A percentile compares a stretch with the other conserved stretches of the same genome.
These are phyloP conservation scores for Verticillium zaregamsianum DNA, from an alignment of 2,329 filamentous ascomycete genomes.

Conservation along the genomic window DNA sequence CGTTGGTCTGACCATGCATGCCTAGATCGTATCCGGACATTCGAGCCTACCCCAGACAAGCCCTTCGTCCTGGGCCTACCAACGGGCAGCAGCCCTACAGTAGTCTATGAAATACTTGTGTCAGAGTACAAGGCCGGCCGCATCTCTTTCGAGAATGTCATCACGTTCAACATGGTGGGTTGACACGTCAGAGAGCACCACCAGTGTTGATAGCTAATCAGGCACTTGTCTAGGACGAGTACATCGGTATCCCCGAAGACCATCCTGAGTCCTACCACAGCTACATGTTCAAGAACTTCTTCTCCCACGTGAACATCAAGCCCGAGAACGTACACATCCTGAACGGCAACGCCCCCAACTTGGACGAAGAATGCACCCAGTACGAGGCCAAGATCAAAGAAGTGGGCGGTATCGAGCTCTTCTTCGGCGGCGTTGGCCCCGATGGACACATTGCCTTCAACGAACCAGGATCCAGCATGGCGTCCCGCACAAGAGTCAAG, in stretches of 20 bases:
- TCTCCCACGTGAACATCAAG: slow-evolving; percentile 67
- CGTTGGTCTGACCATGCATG: background rate
- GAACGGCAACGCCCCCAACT: slow-evolving; percentile 65
- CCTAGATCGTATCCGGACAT: slow-evolving; percentile 35
- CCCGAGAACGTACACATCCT: slow-evolving; percentile 69
- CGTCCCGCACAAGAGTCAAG: slow-evolving; percentile 69
- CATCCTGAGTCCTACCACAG: slow-evolving; percentile 76
- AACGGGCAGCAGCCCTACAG: slow-evolving; percentile 16
- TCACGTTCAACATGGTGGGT: slow-evolving; percentile 70
- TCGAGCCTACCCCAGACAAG: slow-evolving; percentile 14
- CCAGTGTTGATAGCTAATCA: slow-evolving; percentile 3
- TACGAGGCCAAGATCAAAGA: slow-evolving; percentile 69
- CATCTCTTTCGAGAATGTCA: slow-evolving; percentile 53
- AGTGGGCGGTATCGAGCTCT: slow-evolving; percentile 70
- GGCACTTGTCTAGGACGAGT: slow-evolving; percentile 59
- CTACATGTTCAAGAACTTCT: slow-evolving; percentile 82
- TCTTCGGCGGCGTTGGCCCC: slow-evolving; percentile 71
- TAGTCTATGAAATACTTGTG: slow-evolving; percentile 52
- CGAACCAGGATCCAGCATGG: slow-evolving; percentile 69
- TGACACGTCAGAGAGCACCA: slow-evolving; percentile 1
- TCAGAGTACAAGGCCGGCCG: slow-evolving; percentile 52
- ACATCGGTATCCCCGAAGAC: slow-evolving; percentile 67
- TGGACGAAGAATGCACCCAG: slow-evolving; percentile 65
- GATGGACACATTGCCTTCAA: slow-evolving; percentile 83
- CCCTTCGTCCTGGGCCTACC: slow-evolving; percentile 18